Conservation (phyloP, 257 asterid genomes). For the Solanum appendiculatum region DNA sequence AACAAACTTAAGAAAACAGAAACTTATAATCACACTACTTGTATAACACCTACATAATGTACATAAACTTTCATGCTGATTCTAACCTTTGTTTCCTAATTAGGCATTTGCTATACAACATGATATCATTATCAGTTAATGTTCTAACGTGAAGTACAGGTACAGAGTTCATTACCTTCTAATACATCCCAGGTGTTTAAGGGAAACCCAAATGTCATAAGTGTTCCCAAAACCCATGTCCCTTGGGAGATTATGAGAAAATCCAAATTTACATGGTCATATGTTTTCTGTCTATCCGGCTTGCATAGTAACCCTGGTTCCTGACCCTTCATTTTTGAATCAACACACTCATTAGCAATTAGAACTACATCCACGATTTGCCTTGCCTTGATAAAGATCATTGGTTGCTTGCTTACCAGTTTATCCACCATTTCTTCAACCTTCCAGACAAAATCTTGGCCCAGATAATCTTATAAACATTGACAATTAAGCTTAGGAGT, state of each 20-base stretch:
- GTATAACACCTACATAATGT: background rate
- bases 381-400: background rate
- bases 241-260: background rate
- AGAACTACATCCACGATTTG: background rate
- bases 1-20: background rate
- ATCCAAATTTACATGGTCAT: background rate
- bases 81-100: background rate
- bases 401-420: background rate
- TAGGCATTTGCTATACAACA: background rate
- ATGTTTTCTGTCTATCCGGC: background rate
- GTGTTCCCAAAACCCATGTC: background rate
- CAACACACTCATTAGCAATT: background rate
- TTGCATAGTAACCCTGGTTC: background rate
- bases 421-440: background rate
- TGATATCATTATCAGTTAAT: background rate
- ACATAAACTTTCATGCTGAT: background rate
- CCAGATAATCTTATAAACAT: too few species aligned
- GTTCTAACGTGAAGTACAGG: too few species aligned
- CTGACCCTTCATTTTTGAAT: background rate
- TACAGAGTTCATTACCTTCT: background rate
- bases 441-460: background rate
- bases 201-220: background rate
- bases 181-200: background rate
- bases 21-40: background rate
- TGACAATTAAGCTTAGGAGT: background rate